These are phyloP conservation scores for Herpotrichia juniperi DNA, from an alignment of 2,329 filamentous ascomycete genomes.

Conservation along the genomic window DNA sequence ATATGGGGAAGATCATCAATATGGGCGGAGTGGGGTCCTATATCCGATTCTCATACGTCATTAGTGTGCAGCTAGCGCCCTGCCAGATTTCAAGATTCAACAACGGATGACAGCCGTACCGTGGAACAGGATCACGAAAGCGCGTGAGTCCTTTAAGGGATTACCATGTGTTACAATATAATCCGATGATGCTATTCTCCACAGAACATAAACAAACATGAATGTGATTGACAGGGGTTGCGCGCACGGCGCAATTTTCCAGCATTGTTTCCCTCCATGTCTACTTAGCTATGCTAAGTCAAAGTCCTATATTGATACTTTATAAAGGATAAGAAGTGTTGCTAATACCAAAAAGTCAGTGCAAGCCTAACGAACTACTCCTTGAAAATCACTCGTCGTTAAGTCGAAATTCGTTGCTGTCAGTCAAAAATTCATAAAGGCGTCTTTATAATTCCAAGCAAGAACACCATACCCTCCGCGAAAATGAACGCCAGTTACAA, in stretches of 20 bases:
- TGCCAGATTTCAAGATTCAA: constrained; percentile 1
- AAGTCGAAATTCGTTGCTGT: no score
- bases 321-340: neutral
- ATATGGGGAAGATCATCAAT: constrained; percentile 3
- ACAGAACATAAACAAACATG: neutral
- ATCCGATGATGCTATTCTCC: neutral
- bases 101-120: neutral
- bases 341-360: neutral
- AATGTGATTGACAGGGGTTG: neutral
- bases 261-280: no score
- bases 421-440: neutral
- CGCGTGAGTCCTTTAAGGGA: neutral
- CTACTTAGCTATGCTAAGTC: neutral
- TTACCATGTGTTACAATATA: neutral
- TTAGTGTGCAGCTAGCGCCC: neutral
- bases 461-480: constrained; percentile 13
- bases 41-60: constrained; percentile 10
- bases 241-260: no score
- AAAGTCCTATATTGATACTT: neutral
- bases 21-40: neutral
- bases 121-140: neutral
- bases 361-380: no score
- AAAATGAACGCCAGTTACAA: constrained; percentile 3
- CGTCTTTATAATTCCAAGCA: constrained; percentile 8
- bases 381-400: no score